Base-by-base conservation (phyloP, 768 basidiomycete genomes). In the Russula sp. region DNA sequence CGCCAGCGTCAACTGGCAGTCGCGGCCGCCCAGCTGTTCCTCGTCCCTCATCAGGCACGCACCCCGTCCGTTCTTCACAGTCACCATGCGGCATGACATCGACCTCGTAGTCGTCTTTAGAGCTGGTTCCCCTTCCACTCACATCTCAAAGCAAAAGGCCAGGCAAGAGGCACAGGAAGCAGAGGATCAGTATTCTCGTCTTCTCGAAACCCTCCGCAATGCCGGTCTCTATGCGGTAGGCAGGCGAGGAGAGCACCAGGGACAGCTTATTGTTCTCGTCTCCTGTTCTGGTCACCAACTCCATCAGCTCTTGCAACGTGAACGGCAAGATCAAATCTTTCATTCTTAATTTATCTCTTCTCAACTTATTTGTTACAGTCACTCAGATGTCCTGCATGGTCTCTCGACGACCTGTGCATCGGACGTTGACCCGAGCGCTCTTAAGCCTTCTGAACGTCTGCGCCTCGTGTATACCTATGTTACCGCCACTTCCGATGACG, bases 91-190 rank as follows among this genome's bases (percentile, higher is more conserved):
- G 5, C 84, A 82, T 14, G 78, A 83, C 58, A 84, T 88, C 51
- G 88, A 93, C 73, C 77, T 91, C 35, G 83, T 92, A 54, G 75
- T 93, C 63, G 76, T 87, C 47, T 91, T 92, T 69, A 80, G 81
- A 48, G 80, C 84, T 1, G 74, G 79, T 52, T 76, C 43, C 14
- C 7, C 41, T 8, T 45, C 78, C 38, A 74, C 75, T 7, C 76
- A 76, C 1, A 68, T 83, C 22, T 82, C 84, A 7, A 89, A 88
- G 68, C 78, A 81, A 42, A 82, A 86, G 61, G 79, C 80, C 10
- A 77, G 81, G 35, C 79, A 85, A 66, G 83, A 87, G 51, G 81
- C 83, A 1, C 74, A 78, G 7, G 85, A 83, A 65, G 84, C 88
- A 3, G 81, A 86, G 68, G 77, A 78, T 38, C 88, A 93, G 65